These are phyloP conservation scores for Pythium apleroticum DNA, from an alignment of 352 stramenopile species.

Conservation along the genomic window DNA sequence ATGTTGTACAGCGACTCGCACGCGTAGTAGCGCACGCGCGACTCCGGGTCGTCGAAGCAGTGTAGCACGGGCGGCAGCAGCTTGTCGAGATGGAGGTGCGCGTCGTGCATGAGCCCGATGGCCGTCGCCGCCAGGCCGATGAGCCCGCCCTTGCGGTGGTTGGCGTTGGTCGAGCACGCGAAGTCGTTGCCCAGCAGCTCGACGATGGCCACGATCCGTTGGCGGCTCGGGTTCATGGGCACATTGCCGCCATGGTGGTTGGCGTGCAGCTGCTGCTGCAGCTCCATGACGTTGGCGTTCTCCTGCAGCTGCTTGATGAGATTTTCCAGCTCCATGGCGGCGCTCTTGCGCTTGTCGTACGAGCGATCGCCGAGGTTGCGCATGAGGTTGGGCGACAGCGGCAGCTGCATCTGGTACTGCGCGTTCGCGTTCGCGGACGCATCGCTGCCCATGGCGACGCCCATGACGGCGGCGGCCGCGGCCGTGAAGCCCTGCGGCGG, in stretches of 20 bases:
- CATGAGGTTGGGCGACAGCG: constrained; percentile 76
- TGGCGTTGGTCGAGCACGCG: constrained; percentile 97
- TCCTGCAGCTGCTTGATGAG: constrained; percentile 97
- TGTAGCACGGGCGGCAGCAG: constrained; percentile 97
- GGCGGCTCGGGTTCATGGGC: constrained; percentile 50
- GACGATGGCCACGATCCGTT: constrained; percentile 94
- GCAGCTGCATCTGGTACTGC: constrained; percentile 56
- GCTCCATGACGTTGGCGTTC: constrained; percentile 80
- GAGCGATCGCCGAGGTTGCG: constrained; percentile 95
- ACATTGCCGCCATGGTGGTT: neutral
- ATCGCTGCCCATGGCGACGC: constrained; percentile 47
- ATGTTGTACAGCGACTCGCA: constrained; percentile 99
- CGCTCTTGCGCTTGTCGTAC: constrained; percentile 99
- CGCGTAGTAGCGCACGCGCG: constrained; percentile 97
- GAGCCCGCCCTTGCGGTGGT: constrained; percentile 98
- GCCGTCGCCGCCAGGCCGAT: constrained; percentile 97
- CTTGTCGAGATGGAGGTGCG: constrained; percentile 90
- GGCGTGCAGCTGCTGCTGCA: constrained; percentile 57
- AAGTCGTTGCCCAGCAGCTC: constrained; percentile 97
- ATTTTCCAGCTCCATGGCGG: constrained; percentile 98
- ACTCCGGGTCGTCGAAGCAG: constrained; percentile 99
- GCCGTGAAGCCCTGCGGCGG: constrained; percentile 26
- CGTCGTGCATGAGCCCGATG: constrained; percentile 96
- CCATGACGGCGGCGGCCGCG: constrained; percentile 62
- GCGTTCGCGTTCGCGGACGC: constrained; percentile 28